Base-by-base conservation (phyloP, 768 basidiomycete species). In the Saitozyma podzolica region DNA sequence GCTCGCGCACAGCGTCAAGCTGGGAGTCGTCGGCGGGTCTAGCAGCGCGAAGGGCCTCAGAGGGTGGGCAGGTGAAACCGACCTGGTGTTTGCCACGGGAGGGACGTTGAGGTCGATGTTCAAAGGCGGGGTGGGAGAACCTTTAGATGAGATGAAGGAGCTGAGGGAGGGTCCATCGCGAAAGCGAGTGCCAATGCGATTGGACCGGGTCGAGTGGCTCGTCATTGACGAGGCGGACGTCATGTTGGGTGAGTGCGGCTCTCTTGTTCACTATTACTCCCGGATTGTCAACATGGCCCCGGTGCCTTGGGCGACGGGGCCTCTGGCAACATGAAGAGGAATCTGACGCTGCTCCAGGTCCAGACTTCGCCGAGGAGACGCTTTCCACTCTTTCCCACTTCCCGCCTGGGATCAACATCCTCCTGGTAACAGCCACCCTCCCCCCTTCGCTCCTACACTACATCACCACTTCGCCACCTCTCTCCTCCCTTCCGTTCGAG, bases 151-250 rank as follows among this genome's bases (percentile, higher is more conserved):
- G 14, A 17, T 19, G 10, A 40, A 48, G 3, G 61, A 20, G 6
- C n/a, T 16, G 17, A 47, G 62, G 56, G 59, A 55, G 58, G 56
- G 49, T 20, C 40, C 55, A 20, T 37, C 56, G 13, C 51, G 64
- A 19, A 75, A 77, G 78, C 82, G 78, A 83, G 83, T 68, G 83
- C 85, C 6, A 83, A 83, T 68, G 83, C 85, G 6, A 83, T 87
- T 92, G 20, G 83, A 83, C 56, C 84, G 86, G 54, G 81, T 94
- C 1, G 91, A 95, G 70, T 95, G 91, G 91, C 88, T 95, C 7
- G 83, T 94, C 3, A 82, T 95, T 1, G 93, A 96, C 64, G 92
- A 96, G 74, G 92, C 93, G 0, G 93, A 95, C 74, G 86, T 96
- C 54, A 81, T 94, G 11, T 88, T 95, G 57, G 91, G 92, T 90